Evolutionary conservation across 176 grass and related monocot genomes (phyloP).

Genomic region (Musa beccarii): DNA sequence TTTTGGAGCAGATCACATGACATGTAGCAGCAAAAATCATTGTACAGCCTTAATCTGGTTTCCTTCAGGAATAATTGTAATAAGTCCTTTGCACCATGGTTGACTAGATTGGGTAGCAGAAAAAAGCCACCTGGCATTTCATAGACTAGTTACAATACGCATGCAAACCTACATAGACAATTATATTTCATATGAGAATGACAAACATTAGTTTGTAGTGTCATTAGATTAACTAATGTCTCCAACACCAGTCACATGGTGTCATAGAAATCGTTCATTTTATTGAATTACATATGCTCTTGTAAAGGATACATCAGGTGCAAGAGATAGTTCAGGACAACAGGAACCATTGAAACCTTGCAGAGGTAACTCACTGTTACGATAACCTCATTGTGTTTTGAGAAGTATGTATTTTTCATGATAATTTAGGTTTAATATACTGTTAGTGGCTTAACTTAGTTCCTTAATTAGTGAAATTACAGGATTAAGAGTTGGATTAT

Average conservation of each 20-base stretch:
- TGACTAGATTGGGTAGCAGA: background rate
- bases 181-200: background rate
- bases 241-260: background rate
- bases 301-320: too few species aligned
- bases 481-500: too few species aligned
- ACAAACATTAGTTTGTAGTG: background rate
- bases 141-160: background rate
- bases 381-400: too few species aligned
- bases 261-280: background rate
- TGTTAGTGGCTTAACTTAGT: too few species aligned
- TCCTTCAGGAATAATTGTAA: background rate
- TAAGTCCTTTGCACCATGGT: background rate
- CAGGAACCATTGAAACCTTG: background rate
- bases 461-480: too few species aligned
- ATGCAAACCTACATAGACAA: background rate
- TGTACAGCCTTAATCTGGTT: too few species aligned
- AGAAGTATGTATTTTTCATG: too few species aligned
- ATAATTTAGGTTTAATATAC: too few species aligned
- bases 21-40: too few species aligned
- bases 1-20: background rate
- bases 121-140: background rate
- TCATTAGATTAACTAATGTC: background rate
- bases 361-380: background rate
- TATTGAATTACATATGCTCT: too few species aligned
- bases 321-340: too few species aligned